Base-by-base conservation (phyloP, 2,329 filamentous ascomycete species). In the Dendrostoma leiphaemia region DNA sequence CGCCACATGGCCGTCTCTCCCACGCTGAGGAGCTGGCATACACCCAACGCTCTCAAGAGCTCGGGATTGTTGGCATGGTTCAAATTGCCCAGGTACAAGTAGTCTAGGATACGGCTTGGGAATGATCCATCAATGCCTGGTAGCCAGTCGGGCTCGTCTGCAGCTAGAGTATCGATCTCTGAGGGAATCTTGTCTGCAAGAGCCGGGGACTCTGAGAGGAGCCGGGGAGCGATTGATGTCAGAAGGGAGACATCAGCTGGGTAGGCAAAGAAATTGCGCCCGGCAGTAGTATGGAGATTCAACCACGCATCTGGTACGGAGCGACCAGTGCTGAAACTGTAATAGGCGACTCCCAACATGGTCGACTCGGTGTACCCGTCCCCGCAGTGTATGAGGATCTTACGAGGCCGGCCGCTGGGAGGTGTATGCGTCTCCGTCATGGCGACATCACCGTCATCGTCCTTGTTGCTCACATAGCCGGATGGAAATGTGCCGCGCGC, bases 351-450 rank as follows among this genome's bases (percentile, higher is more conserved):
- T 2, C 84, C 91, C 17, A 99, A 79, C 69, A 99, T 80, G 2
- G 91, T 91, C 1, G 89, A 93, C 71, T 99, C 94, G 0, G 94
- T 99, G 65, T 99, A 99, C 17, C 94, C 94, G 69, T 99, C 94
- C 2, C 88, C 86, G 69, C 94, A 97, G 70, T 97, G 93, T 37
- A 99, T 89, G 29, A 97, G 81, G 31, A 97, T 84, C 65, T 85
- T 91, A 59, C 84, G 77, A 52, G 84, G 76, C 31, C 72, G 71
- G 26, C 23, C 51, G 32, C 49, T 63, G 49, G 56, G 53, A 4
- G 26, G 34, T 43, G 21, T 38, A 31, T 10, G 38, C 38, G 37
- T 15, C 13, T 45, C 37, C 13, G 29, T 26, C 78, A 87, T 83
- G 43, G 74, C 72, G 51, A 79, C 78, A 60, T 86, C 84, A 2